Evolutionary conservation across 2,329 filamentous ascomycete genomes (phyloP).

Genomic region (Fusarium brachygibbosum): DNA sequence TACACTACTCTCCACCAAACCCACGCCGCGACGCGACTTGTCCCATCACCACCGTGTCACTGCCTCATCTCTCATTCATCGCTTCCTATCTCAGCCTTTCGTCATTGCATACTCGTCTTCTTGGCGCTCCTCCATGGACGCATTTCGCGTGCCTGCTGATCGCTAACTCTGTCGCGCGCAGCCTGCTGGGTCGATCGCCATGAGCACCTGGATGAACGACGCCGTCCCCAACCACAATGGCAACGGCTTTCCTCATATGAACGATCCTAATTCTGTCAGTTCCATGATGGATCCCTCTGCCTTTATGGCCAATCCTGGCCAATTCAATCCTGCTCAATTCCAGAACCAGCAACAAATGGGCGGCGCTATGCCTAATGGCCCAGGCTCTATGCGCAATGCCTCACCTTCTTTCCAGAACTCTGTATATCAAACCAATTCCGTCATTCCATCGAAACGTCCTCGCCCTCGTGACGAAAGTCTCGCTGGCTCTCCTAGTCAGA

Average conservation of each 20-base stretch:
- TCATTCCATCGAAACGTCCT: conserved; percentile 91
- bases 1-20: conserved; percentile 57
- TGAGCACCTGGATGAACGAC: conserved; percentile 82
- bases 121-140: conserved; percentile 58
- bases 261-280: conserved; percentile 69
- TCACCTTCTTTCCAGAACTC: conserved; percentile 83
- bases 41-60: conserved; percentile 63
- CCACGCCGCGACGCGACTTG: conserved; percentile 60
- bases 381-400: conserved; percentile 83
- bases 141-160: conserved; percentile 57
- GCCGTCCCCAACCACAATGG: conserved; percentile 78
- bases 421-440: conserved; percentile 84
- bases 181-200: conserved; percentile 66
- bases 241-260: conserved; percentile 75
- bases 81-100: conserved; percentile 57
- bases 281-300: conserved; percentile 75
- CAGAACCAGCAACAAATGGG: conserved; percentile 68
- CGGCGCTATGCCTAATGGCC: conserved; percentile 80
- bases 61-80: conserved; percentile 57
- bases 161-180: conserved; percentile 61
- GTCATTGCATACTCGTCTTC: conserved; percentile 46
- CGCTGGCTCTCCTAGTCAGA: conserved; percentile 83
- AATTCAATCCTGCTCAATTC: conserved; percentile 73
- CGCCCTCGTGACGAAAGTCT: conserved; percentile 86
- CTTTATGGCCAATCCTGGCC: conserved; percentile 71